phyloP scores from a whole-genome alignment of 139 green algal genomes.

The Spirogloea muscicola region DNA sequence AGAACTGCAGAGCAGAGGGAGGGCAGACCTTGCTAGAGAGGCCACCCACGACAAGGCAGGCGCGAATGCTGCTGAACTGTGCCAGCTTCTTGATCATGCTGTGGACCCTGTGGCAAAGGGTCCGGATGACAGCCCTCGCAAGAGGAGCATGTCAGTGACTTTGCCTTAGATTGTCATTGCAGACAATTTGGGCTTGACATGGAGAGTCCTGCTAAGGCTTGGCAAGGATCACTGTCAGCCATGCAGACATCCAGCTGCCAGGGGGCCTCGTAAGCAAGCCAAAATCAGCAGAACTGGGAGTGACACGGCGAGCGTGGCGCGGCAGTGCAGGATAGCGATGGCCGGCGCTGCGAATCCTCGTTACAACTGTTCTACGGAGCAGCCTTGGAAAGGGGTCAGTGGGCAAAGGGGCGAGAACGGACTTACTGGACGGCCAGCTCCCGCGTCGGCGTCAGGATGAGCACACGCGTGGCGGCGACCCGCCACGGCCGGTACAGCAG shows the following conservation, averaged over 20 bases:
- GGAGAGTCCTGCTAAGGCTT: background rate
- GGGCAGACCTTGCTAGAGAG: slow-evolving; percentile 58
- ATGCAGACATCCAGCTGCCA: too few relatives aligned
- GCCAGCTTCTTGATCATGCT: slow-evolving; percentile 87
- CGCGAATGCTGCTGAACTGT: slow-evolving; percentile 86
- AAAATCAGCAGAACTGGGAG: too few relatives aligned
- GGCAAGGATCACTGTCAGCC: too few relatives aligned
- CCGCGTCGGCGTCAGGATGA: slow-evolving; percentile 82
- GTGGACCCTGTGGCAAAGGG: slow-evolving; percentile 73
- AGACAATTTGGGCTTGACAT: background rate
- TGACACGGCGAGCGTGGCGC: too few relatives aligned
- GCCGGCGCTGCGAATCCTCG: too few relatives aligned
- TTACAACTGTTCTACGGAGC: too few relatives aligned
- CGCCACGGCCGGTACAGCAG: slow-evolving; percentile 77
- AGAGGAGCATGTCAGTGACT: too few relatives aligned
- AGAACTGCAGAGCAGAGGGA: slow-evolving; percentile 1
- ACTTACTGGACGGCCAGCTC: slow-evolving; percentile 86
- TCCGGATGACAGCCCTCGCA: too few relatives aligned
- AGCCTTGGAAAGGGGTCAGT: background rate
- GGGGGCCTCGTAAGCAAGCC: too few relatives aligned
- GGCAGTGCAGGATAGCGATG: too few relatives aligned
- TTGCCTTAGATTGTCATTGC: too few relatives aligned
- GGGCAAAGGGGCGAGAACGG: background rate
- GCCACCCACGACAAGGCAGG: slow-evolving; percentile 87
- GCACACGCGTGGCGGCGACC: slow-evolving; percentile 67